A percentile compares a stretch with the other conserved stretches of the same genome.
Evolutionary conservation across 2,329 filamentous ascomycete genomes (phyloP).

Genomic region (Penicillium sp.): DNA sequence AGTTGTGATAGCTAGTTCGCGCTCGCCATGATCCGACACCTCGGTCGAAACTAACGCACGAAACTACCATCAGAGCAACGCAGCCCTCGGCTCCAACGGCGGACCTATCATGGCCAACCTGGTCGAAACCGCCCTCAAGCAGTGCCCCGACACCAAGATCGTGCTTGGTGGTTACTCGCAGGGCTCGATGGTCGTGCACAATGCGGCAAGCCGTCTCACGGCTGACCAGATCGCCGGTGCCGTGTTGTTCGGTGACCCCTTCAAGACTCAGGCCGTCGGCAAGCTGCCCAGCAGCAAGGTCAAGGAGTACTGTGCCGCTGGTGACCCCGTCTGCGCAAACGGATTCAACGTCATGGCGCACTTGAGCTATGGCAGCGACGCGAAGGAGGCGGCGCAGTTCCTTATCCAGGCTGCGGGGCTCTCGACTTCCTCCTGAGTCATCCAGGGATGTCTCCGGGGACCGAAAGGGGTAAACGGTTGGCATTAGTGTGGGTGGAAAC

Average conservation of each 20-base stretch:
- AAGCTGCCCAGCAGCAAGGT: constrained; percentile 47
- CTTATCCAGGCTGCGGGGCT: constrained; percentile 30
- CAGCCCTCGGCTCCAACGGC: constrained; percentile 30
- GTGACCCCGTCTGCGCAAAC: constrained; percentile 56
- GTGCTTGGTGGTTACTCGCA: constrained; percentile 40
- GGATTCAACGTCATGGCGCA: constrained; percentile 48
- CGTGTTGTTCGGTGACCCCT: constrained; percentile 51
- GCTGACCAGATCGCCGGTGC: constrained; percentile 43
- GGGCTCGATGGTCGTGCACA: constrained; percentile 40
- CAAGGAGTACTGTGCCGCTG: constrained; percentile 53
- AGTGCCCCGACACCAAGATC: constrained; percentile 39
- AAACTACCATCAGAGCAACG: constrained; percentile 26
- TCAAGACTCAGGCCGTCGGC: constrained; percentile 42
- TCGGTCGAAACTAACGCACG: background rate
- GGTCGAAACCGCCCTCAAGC: constrained; percentile 30
- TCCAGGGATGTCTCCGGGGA: background rate
- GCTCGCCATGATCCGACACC: background rate
- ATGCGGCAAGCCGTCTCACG: constrained; percentile 33
- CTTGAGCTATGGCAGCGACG: constrained; percentile 43
- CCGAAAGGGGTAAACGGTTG: background rate
- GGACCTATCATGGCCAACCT: constrained; percentile 34
- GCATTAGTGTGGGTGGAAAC: background rate
- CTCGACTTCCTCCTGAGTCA: constrained; percentile 3
- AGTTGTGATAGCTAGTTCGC: background rate
- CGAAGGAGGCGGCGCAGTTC: constrained; percentile 42